Base-by-base conservation (phyloP, 2,329 filamentous ascomycete species). In the Acrocalymma vagum region DNA sequence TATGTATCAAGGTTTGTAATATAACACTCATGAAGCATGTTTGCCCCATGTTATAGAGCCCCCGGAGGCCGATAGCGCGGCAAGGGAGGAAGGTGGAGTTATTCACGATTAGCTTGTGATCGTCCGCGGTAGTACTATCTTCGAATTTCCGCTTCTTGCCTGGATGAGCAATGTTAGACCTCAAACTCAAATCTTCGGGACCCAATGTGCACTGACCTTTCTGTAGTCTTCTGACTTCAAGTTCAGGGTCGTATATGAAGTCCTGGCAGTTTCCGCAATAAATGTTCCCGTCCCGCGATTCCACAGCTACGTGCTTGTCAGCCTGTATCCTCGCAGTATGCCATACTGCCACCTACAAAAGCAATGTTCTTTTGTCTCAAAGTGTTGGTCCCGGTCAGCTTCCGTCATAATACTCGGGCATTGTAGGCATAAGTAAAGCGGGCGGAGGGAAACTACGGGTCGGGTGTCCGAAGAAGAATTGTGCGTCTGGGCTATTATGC, bases 1-100 rank as follows among this genome's bases (percentile, higher is more conserved):
- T 96, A 73, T 96, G 93, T 38, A 97, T 82, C 57, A 99, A 85
- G 41, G 88, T 91, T 69, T 97, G 94, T 11, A 99, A 78, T 31
- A 97, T 91, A 20, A 96, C 93, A 58, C 94, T 95, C 80, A 97
- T 93, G 72, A 96, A 99, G 75, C 93, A 99, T 9, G 94, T 97
- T 43, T 95, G 91, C n/a, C 93, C 94, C 67, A 96, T 93, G 63
- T 97, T 99, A 72, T 95, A 96, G 46, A 99, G 87, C 21, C 93
- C 93, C 23, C 94, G 85, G 25, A 96, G 82, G 8, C 94, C 93
- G 54, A 87, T 91, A 13, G 90, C 91, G 41, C 89, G 85, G 65
- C 93, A 96, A 9, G 90, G 88, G 6, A 89, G 86, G 42, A 85
- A 82, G 18, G 82, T 86, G 9, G 91, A 92, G 63, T 96, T 95